A percentile compares a stretch with the other conserved stretches of the same genome.
Evolutionary conservation across 441 rosid species (phyloP).

Genomic region (Adansonia rubrostipa): DNA sequence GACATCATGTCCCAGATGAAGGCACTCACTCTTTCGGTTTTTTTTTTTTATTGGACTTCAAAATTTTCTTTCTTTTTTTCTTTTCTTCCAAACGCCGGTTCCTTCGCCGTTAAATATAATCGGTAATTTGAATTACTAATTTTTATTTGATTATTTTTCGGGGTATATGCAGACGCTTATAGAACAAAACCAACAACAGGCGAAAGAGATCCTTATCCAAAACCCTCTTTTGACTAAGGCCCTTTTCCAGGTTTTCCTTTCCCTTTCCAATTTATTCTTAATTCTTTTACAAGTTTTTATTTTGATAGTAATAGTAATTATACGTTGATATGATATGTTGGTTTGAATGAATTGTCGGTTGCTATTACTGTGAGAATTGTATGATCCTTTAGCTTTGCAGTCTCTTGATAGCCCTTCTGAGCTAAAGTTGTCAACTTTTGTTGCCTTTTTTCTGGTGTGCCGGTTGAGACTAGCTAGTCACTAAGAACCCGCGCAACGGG

Average conservation of each 20-base stretch:
- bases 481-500: neutral
- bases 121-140: neutral
- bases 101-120: neutral
- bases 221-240: conserved; percentile 89
- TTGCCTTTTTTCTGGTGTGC: neutral
- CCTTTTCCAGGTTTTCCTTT: conserved; percentile 72
- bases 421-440: conserved; percentile 7
- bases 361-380: neutral
- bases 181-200: conserved; percentile 90
- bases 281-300: neutral
- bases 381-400: neutral
- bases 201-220: conserved; percentile 78
- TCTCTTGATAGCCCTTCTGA: neutral
- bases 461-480: neutral
- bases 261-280: neutral
- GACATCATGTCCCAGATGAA: conserved; percentile 96
- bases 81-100: neutral
- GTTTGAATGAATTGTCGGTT: neutral
- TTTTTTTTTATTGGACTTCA: neutral
- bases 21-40: conserved; percentile 35
- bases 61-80: neutral
- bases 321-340: neutral
- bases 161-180: conserved; percentile 60
- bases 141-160: neutral
- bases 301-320: neutral